phyloP scores from a whole-genome alignment of 2,329 filamentous ascomycete genomes.

The Peltaster fructicola region DNA sequence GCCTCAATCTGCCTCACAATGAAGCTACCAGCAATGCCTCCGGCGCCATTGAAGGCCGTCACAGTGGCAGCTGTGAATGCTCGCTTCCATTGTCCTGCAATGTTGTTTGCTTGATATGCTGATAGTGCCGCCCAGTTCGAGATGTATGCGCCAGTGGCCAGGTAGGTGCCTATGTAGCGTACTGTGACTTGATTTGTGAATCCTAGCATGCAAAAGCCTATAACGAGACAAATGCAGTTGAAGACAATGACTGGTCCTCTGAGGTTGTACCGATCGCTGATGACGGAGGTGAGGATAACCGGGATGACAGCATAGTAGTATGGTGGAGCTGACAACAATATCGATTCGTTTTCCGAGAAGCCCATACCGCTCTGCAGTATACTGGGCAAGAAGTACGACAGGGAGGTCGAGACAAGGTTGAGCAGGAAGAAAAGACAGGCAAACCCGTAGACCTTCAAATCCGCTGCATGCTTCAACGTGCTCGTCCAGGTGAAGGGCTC shows the following conservation, averaged over 20 bases:
- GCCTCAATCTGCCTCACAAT: conserved; percentile 45
- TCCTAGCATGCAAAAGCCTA: conserved; percentile 48
- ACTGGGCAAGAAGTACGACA: conserved; percentile 47
- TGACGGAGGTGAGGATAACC: conserved; percentile 42
- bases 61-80: conserved; percentile 43
- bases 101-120: conserved; percentile 45
- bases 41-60: conserved; percentile 41
- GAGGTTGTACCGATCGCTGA: conserved; percentile 43
- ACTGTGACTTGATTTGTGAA: conserved; percentile 41
- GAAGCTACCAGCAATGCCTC: conserved; percentile 47
- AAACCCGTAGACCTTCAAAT: conserved; percentile 48
- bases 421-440: conserved; percentile 47
- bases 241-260: conserved; percentile 47
- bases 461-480: conserved; percentile 38
- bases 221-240: conserved; percentile 43
- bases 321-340: conserved; percentile 47
- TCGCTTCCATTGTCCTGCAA: conserved; percentile 46
- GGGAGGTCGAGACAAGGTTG: conserved; percentile 46
- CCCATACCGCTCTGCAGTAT: conserved; percentile 27
- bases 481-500: conserved; percentile 39
- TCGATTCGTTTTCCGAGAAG: conserved; percentile 26
- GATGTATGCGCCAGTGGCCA: conserved; percentile 50
- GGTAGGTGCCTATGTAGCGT: conserved; percentile 46
- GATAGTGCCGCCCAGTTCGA: conserved; percentile 52
- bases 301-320: conserved; percentile 52